phyloP scores from a whole-genome alignment of 805 yeast genomes.

The Kregervanrija fluxuum region DNA sequence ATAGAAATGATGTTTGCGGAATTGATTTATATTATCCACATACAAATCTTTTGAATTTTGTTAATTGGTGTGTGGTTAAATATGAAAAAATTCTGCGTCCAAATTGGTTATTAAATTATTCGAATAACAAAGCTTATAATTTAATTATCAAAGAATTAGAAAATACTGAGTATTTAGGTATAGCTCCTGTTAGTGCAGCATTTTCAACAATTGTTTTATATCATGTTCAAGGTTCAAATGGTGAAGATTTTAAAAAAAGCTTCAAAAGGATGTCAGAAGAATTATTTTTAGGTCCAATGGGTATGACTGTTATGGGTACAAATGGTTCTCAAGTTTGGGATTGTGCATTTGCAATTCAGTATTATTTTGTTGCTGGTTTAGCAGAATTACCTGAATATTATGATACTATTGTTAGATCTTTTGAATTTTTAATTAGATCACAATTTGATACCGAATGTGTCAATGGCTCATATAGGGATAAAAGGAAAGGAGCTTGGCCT shows the following conservation, averaged over 20 bases:
- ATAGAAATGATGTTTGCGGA: slow-evolving; percentile 83
- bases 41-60: slow-evolving; percentile 52
- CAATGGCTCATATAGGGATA: slow-evolving; percentile 74
- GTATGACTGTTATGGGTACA: slow-evolving; percentile 92
- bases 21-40: slow-evolving; percentile 94
- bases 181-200: slow-evolving; percentile 92
- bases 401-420: slow-evolving; percentile 56
- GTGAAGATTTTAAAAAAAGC: slow-evolving; percentile 50
- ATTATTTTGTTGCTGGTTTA: slow-evolving; percentile 69
- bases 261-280: slow-evolving; percentile 64
- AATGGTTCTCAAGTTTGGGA: slow-evolving; percentile 99
- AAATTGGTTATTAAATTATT: slow-evolving; percentile 49
- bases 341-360: slow-evolving; percentile 83
- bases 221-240: slow-evolving; percentile 61
- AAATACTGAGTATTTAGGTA: slow-evolving; percentile 76
- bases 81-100: slow-evolving; percentile 79
- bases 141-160: slow-evolving; percentile 64
- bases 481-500: slow-evolving; percentile 88
- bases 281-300: slow-evolving; percentile 80
- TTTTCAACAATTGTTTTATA: slow-evolving; percentile 69
- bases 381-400: slow-evolving; percentile 63
- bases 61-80: slow-evolving; percentile 50
- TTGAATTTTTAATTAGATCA: slow-evolving; percentile 65
- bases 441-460: slow-evolving; percentile 81
- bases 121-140: slow-evolving; percentile 49